Base-by-base conservation (phyloP, 2,329 filamentous ascomycete species). In the Calonectria pseudoreteaudii region DNA sequence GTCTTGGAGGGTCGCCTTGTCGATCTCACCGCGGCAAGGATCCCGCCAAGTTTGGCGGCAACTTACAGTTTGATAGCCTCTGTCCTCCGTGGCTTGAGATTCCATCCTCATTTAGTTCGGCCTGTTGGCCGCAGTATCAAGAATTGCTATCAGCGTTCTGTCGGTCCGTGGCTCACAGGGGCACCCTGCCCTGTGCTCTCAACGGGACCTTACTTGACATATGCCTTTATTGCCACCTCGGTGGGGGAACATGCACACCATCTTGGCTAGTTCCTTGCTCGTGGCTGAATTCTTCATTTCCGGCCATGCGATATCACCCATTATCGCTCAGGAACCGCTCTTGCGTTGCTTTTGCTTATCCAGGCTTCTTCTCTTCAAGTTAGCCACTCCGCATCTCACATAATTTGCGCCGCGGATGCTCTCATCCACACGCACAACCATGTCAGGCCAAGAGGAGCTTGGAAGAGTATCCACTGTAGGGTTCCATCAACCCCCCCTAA, bases 201-300 rank as follows among this genome's bases (percentile, higher is more conserved):
- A 36, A 38, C 58, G 11, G 36, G 28, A 34, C 34, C 16, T 31
- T 31, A 31, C 28, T 52, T 66, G 52, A 41, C 69, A 68, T 53
- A 49, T 67, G 68, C 56, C 49, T 26, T 20, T 14, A 50, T 13
- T 52, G 31, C 56, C 28, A 65, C 60, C 18, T 16, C 56, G 20
- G 71, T 68, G 71, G 71, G 66, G 50, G 66, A 60, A 56, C 34
- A 49, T 52, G 60, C 60, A 73, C 66, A 73, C 66, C 50, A 69
- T 69, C 30, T 66, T 52, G 44, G 23, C 26, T 44, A n/a, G 44
- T 41, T 47, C 52, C 68, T 34, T 66, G 58, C 44, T 23, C 10
- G 71, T 66, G 60, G 71, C 71, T 66, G 49, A 58, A 38, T 41
- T 47, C 44, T 44, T 69, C 66, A 73, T 73, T 52, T 73, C 71